Evolutionary conservation across 805 yeast species (phyloP).

Genomic region (Komagataella mondaviorum): DNA sequence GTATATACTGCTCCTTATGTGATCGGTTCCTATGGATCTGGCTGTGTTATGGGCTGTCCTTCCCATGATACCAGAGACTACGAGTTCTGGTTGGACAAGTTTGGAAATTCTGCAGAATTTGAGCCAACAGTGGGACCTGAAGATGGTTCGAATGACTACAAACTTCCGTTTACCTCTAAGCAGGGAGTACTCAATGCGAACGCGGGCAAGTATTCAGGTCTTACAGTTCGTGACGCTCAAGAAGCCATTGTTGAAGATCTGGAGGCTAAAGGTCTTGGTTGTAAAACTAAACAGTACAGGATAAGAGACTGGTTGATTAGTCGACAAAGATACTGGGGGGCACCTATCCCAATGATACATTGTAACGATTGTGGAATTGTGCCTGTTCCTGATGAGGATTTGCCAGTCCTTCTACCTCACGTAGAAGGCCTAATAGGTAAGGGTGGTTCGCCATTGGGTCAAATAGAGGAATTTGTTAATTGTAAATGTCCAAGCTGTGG

Average conservation of each 20-base stretch:
- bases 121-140: slow-evolving; percentile 32
- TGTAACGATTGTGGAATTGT: slow-evolving; percentile 81
- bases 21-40: slow-evolving; percentile 68
- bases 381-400: slow-evolving; percentile 77
- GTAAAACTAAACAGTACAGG: slow-evolving; percentile 36
- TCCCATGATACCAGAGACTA: slow-evolving; percentile 82
- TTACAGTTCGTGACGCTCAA: slow-evolving; percentile 37
- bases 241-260: slow-evolving; percentile 28
- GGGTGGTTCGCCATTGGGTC: slow-evolving; percentile 57
- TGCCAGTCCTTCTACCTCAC: slow-evolving; percentile 74
- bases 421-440: slow-evolving; percentile 30
- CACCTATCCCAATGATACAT: slow-evolving; percentile 92
- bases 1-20: slow-evolving; percentile 89
- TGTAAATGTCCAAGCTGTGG: slow-evolving; percentile 77
- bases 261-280: slow-evolving; percentile 26
- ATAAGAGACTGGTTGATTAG: slow-evolving; percentile 91
- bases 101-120: slow-evolving; percentile 26
- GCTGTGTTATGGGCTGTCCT: slow-evolving; percentile 98
- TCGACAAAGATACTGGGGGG: slow-evolving; percentile 96
- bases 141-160: slow-evolving; percentile 5
- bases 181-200: slow-evolving; percentile 34
- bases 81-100: slow-evolving; percentile 64
- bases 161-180: slow-evolving; percentile 21
- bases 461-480: slow-evolving; percentile 53
- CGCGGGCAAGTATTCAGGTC: slow-evolving; percentile 37